A percentile compares a stretch with the other conserved stretches of the same genome.
Conservation (phyloP, 2,329 filamentous ascomycete genomes). For the Akanthomyces uredinophilus region DNA sequence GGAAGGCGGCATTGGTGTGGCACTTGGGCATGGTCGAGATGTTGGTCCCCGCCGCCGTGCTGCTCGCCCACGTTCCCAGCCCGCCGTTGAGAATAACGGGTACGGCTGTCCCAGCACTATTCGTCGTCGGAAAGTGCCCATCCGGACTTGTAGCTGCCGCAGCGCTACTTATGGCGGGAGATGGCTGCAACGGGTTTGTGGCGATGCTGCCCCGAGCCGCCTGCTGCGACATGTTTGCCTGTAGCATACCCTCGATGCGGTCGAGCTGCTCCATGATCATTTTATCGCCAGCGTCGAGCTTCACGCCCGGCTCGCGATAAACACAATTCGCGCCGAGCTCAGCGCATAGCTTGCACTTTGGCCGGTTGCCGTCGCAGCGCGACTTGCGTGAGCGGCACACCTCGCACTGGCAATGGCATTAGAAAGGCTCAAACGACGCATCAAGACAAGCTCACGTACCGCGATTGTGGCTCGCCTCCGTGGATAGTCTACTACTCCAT, state of each 20-base stretch:
- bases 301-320: slow-evolving; percentile 81
- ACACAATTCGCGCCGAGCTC: slow-evolving; percentile 79
- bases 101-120: slow-evolving; percentile 32
- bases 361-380: slow-evolving; percentile 71
- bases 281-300: slow-evolving; percentile 81
- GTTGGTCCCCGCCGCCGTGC: slow-evolving; percentile 47
- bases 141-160: slow-evolving; percentile 55
- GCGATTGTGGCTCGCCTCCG: slow-evolving; percentile 61
- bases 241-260: slow-evolving; percentile 73
- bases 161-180: slow-evolving; percentile 59
- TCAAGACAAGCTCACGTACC: slow-evolving; percentile 38
- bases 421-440: slow-evolving; percentile 13
- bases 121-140: slow-evolving; percentile 31
- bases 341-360: slow-evolving; percentile 79
- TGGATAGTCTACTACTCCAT: slow-evolving; percentile 58
- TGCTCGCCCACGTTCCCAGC: slow-evolving; percentile 64
- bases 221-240: slow-evolving; percentile 58
- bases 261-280: slow-evolving; percentile 74
- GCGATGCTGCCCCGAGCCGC: slow-evolving; percentile 40
- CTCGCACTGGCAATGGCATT: slow-evolving; percentile 55
- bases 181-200: slow-evolving; percentile 44
- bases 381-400: slow-evolving; percentile 77
- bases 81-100: slow-evolving; percentile 58
- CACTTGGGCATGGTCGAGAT: slow-evolving; percentile 84
- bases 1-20: slow-evolving; percentile 74